phyloP scores from a whole-genome alignment of 1,284 basidiomycete genomes.

The Rhodofomes roseus region DNA sequence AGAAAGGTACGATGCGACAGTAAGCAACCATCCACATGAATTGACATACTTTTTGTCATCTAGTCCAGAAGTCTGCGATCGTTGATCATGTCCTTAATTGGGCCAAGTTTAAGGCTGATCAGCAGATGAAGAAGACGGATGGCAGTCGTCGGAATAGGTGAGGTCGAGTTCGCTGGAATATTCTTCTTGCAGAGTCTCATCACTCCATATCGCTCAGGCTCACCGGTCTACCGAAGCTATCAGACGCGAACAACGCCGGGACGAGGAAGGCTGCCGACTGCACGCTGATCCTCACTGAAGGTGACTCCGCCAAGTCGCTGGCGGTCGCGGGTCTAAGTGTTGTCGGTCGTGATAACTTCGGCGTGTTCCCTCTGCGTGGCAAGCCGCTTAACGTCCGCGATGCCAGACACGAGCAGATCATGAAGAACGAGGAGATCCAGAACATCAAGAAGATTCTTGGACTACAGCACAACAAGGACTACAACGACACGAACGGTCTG shows the following conservation, averaged over 20 bases:
- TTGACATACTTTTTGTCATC: neutral
- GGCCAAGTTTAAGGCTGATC: slow-evolving; percentile 97
- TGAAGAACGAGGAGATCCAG: slow-evolving; percentile 98
- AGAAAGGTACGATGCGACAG: slow-evolving; percentile 64
- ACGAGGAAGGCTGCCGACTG: slow-evolving; percentile 80
- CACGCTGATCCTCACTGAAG: slow-evolving; percentile 97
- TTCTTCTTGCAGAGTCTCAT: neutral
- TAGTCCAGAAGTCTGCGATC: slow-evolving; percentile 89
- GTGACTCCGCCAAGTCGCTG: slow-evolving; percentile 97
- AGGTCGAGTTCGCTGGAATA: slow-evolving; percentile 16
- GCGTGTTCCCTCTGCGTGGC: slow-evolving; percentile 96
- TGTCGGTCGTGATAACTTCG: slow-evolving; percentile 95
- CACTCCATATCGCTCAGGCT: slow-evolving; percentile 46
- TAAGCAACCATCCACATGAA: neutral
- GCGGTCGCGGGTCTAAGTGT: slow-evolving; percentile 94
- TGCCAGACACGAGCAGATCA: slow-evolving; percentile 92
- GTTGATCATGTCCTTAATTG: slow-evolving; percentile 92
- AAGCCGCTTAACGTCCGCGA: slow-evolving; percentile 98
- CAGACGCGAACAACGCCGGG: slow-evolving; percentile 98
- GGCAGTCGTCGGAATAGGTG: slow-evolving; percentile 89
- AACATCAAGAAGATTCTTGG: slow-evolving; percentile 99
- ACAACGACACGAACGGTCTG: slow-evolving; percentile 67
- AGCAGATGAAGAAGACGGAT: slow-evolving; percentile 95
- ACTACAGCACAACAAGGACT: slow-evolving; percentile 91
- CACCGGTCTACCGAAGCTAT: slow-evolving; percentile 89